A percentile compares a stretch with the other conserved stretches of the same genome.
phyloP scores from a whole-genome alignment of 345 rosid species.

The Bruguiera gymnorhiza region DNA sequence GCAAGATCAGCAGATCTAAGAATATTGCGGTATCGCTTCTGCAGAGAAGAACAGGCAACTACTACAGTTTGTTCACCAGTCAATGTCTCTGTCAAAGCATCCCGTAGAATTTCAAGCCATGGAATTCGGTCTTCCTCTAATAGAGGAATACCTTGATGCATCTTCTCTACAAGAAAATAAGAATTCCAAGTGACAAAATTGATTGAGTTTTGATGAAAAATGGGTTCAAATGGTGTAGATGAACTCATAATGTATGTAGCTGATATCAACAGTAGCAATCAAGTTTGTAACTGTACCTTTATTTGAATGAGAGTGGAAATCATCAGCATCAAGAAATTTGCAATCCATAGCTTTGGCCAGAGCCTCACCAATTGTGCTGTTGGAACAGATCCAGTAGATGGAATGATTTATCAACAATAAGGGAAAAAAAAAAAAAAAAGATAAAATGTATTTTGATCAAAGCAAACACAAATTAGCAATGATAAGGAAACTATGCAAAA shows the following conservation, averaged over 20 bases:
- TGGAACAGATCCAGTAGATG: conserved; percentile 6
- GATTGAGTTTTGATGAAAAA: too few relatives aligned
- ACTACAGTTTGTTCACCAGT: conserved; percentile 36
- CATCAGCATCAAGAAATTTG: conserved; percentile 78
- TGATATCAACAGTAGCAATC: not conserved
- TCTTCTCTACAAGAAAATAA: conserved; percentile 48
- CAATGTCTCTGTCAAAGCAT: conserved; percentile 39
- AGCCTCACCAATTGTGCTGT: conserved; percentile 67
- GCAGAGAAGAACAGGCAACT: conserved; percentile 76
- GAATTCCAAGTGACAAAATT: too few relatives aligned
- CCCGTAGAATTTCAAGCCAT: conserved; percentile 62
- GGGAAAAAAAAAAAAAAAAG: not conserved
- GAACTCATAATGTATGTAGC: not conserved
- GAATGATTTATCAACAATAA: not conserved
- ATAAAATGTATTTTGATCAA: not conserved
- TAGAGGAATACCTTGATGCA: conserved; percentile 66
- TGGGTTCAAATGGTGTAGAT: too few relatives aligned
- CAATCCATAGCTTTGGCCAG: conserved; percentile 53
- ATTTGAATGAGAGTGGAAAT: conserved; percentile 71
- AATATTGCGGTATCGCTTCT: conserved; percentile 63
- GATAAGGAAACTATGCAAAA: too few relatives aligned
- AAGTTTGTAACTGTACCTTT: conserved; percentile 42
- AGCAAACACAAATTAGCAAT: too few relatives aligned
- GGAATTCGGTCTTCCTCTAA: conserved; percentile 78
- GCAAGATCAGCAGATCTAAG: conserved; percentile 58